These are phyloP conservation scores for Entoloma clypeatum DNA, from an alignment of 1,284 basidiomycete species.

Conservation along the genomic window DNA sequence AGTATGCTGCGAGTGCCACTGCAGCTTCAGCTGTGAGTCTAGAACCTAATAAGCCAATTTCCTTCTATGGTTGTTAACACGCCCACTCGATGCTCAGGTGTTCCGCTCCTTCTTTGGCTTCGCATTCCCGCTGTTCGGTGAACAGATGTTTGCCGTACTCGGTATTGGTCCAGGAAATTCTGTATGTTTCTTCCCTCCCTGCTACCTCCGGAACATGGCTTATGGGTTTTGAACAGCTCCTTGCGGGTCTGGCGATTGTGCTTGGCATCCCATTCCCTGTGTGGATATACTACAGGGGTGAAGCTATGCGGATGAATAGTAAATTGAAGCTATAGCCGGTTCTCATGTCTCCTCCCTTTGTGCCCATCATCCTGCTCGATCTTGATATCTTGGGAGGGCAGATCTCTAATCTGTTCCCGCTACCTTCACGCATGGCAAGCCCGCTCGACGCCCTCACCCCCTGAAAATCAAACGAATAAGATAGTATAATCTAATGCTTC, in stretches of 20 bases:
- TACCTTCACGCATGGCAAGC: too few relatives aligned
- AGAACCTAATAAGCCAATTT: too few relatives aligned
- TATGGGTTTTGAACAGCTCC: conserved; percentile 25
- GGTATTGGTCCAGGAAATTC: conserved; percentile 66
- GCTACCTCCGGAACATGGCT: neutral
- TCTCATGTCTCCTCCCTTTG: too few relatives aligned
- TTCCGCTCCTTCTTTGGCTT: conserved; percentile 71
- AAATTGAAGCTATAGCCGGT: conserved; percentile 16
- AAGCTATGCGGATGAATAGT: conserved; percentile 32
- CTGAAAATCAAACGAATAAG: too few relatives aligned
- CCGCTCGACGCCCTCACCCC: too few relatives aligned
- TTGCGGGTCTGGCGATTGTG: conserved; percentile 39
- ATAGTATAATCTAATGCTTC: too few relatives aligned
- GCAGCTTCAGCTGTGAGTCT: conserved; percentile 58
- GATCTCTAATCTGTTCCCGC: too few relatives aligned
- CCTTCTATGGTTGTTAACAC: conserved; percentile 6
- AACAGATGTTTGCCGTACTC: conserved; percentile 61
- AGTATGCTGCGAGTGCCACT: conserved; percentile 63
- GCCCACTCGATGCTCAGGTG: conserved; percentile 40
- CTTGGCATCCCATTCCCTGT: conserved; percentile 65
- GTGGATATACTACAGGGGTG: conserved; percentile 60
- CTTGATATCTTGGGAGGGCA: too few relatives aligned
- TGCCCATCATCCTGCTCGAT: too few relatives aligned
- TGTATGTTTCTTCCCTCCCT: conserved; percentile 18
- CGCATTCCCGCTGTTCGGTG: conserved; percentile 67